A percentile compares a stretch with the other conserved stretches of the same genome.
phyloP scores from a whole-genome alignment of 169 alveolate genomes.

The Plasmodium adleri region DNA sequence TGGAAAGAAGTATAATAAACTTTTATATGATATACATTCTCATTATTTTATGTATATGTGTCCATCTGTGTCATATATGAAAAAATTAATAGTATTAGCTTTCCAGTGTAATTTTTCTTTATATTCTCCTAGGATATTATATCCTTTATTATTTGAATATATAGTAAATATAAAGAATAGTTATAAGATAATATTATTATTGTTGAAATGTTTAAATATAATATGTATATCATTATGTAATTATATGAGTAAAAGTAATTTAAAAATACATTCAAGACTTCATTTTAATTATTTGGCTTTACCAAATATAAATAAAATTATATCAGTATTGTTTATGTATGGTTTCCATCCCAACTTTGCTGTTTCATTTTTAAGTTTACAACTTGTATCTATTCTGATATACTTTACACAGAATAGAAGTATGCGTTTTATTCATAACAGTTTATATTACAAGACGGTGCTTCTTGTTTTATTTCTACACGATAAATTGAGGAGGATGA shows the following conservation, averaged over 20 bases:
- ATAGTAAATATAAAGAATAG: slow-evolving; percentile 39
- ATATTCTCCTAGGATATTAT: slow-evolving; percentile 57
- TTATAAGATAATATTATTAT: slow-evolving; percentile 11
- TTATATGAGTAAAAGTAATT: slow-evolving; percentile 44
- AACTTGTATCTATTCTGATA: slow-evolving; percentile 41
- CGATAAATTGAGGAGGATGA: background rate
- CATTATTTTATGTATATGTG: slow-evolving; percentile 51
- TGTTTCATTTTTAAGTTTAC: slow-evolving; percentile 70
- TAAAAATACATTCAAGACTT: slow-evolving; percentile 55
- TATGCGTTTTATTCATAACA: slow-evolving; percentile 18
- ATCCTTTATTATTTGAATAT: slow-evolving; percentile 55
- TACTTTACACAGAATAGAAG: slow-evolving; percentile 55
- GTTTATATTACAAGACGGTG: slow-evolving; percentile 45
- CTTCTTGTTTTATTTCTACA: background rate
- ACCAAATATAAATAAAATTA: slow-evolving; percentile 52
- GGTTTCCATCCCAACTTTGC: slow-evolving; percentile 33
- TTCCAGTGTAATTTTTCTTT: slow-evolving; percentile 56
- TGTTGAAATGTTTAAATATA: slow-evolving; percentile 50
- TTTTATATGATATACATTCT: slow-evolving; percentile 37
- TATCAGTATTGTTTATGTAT: slow-evolving; percentile 56
- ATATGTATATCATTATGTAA: slow-evolving; percentile 66
- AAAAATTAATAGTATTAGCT: slow-evolving; percentile 52
- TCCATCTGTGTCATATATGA: slow-evolving; percentile 55
- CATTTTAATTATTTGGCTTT: slow-evolving; percentile 67
- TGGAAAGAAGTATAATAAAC: slow-evolving; percentile 30